A percentile compares a stretch with the other conserved stretches of the same genome.
Evolutionary conservation across 108 stramenopile genomes (phyloP).

Genomic region (Discostella pseudostelligera): DNA sequence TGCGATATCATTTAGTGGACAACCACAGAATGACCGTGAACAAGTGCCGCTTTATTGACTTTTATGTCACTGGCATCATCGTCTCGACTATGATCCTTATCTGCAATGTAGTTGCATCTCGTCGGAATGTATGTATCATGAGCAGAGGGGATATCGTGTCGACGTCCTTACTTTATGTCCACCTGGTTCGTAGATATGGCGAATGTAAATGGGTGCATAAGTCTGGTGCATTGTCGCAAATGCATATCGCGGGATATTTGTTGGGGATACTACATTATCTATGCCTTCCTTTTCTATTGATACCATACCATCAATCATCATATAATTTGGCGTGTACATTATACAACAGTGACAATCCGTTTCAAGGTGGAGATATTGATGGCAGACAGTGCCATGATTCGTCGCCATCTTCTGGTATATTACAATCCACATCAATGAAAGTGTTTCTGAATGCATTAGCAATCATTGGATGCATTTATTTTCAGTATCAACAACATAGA

Average conservation of each 20-base stretch:
- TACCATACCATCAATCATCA: constrained; percentile 8
- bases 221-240: constrained; percentile 41
- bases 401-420: neutral
- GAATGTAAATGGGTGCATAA: constrained; percentile 68
- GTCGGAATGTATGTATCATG: constrained; percentile 30
- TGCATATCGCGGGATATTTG: constrained; percentile 76
- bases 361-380: neutral
- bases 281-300: constrained; percentile 64
- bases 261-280: constrained; percentile 65
- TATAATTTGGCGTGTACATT: neutral
- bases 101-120: constrained; percentile 2
- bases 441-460: constrained; percentile 2
- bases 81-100: constrained; percentile 12
- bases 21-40: constrained; percentile 14
- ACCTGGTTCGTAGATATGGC: constrained; percentile 42
- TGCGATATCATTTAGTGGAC: neutral
- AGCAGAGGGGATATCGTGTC: constrained; percentile 1
- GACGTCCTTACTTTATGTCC: constrained; percentile 14
- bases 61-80: constrained; percentile 51
- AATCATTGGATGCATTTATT: constrained; percentile 41
- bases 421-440: neutral
- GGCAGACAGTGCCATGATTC: neutral
- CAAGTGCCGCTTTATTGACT: constrained; percentile 50
- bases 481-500: constrained; percentile 61
- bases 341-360: neutral